Base-by-base conservation (phyloP, 768 basidiomycete species). In the Mrakia frigida region DNA sequence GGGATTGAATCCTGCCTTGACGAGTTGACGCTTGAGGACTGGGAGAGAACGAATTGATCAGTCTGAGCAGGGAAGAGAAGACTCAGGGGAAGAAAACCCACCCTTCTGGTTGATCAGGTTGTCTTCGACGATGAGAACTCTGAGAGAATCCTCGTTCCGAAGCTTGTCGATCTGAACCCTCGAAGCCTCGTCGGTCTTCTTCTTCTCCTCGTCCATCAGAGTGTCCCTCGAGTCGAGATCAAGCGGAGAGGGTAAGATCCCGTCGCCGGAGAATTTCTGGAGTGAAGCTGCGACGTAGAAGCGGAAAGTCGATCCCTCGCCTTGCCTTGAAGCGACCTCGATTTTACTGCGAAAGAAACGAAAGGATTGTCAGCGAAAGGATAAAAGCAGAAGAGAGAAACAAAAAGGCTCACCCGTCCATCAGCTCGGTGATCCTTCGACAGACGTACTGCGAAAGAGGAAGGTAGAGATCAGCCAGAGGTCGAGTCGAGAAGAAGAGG, bases 381-480 rank as follows among this genome's bases (percentile, higher is more conserved):
- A 41, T n/a, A n/a, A n/a, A n/a, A n/a, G n/a, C n/a, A n/a, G n/a
- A n/a, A n/a, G n/a, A n/a, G n/a, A n/a, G n/a, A n/a, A n/a, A n/a
- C n/a, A n/a, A n/a, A n/a, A n/a, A n/a, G n/a, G 43, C 43, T 46
- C 43, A 46, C 43, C 50, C 82, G 28, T 80, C 81, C 61, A 82
- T 80, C 6, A 84, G 72, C 70, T 84, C 82, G 37, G 81, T 82
- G 46, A 84, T 80, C 25, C 67, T 35, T 16, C 76, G 46, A 63
- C 76, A 77, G 39, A 77, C 76, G 53, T 77, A 77, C 72, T 53
- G 52, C 7, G 9, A 53, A 10, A 23, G 52, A 53, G 5, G 18
- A 53, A n/a, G 52, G 13, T 6, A 53, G 52, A 53, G 2, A 10
- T 53, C 52, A 53, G 43, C 16, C 43, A 53, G 52, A 2, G 16